Percentiles rank a stretch among this genome's conserved stretches.
phyloP scores from a whole-genome alignment of 2,329 filamentous ascomycete genomes.

The Fusarium sp. region DNA sequence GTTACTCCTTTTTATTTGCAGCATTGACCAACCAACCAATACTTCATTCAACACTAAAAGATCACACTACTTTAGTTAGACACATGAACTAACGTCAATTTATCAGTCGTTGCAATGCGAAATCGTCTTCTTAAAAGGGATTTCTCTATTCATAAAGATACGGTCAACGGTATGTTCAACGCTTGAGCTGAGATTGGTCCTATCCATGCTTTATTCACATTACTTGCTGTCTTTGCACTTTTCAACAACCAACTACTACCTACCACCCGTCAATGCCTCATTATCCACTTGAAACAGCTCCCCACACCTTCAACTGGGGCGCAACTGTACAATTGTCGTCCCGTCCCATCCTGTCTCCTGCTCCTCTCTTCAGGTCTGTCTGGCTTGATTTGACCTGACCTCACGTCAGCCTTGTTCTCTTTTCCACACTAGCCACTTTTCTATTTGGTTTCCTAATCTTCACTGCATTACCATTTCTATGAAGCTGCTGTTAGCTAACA shows the following conservation, averaged over 20 bases:
- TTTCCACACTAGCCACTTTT: background rate
- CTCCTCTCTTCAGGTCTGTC: slow-evolving; percentile 3
- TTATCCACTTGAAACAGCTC: slow-evolving; percentile 38
- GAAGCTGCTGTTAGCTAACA: slow-evolving; percentile 26
- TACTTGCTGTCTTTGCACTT: slow-evolving; percentile 12
- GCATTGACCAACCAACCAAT: slow-evolving; percentile 24
- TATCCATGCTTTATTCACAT: background rate
- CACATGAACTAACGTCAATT: background rate
- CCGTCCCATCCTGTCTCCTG: slow-evolving; percentile 13
- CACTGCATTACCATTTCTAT: background rate
- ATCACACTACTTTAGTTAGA: background rate
- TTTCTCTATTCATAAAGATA: slow-evolving; percentile 50
- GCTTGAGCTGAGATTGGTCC: background rate
- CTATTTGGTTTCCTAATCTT: slow-evolving; percentile 3
- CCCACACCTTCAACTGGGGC: slow-evolving; percentile 36
- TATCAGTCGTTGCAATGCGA: slow-evolving; percentile 41
- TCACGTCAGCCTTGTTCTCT: slow-evolving; percentile 30
- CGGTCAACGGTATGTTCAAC: slow-evolving; percentile 35
- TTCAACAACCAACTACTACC: background rate
- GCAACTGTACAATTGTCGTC: slow-evolving; percentile 26
- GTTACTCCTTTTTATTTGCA: slow-evolving; percentile 1
- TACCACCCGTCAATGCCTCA: slow-evolving; percentile 8
- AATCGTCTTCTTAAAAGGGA: slow-evolving; percentile 47
- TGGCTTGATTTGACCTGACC: background rate
- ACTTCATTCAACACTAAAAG: background rate